Evolutionary conservation across 805 yeast species (phyloP).

Genomic region (Starmerella scarabaei): DNA sequence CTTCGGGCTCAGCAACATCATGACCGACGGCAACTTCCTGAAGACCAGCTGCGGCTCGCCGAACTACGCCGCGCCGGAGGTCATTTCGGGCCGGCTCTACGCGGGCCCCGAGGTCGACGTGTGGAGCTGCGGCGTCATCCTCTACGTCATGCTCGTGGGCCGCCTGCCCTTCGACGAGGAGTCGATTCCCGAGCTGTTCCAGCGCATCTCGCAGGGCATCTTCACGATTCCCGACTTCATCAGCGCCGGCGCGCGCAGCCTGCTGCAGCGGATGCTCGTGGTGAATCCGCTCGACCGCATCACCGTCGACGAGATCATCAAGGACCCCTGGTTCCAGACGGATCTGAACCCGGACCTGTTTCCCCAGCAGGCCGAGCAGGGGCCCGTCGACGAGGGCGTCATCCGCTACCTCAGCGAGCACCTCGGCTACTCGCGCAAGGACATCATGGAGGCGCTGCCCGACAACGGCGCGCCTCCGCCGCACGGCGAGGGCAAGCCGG

Average conservation of each 20-base stretch:
- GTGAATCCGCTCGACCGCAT: constrained; percentile 91
- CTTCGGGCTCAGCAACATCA: constrained; percentile 84
- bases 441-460: constrained; percentile 50
- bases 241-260: constrained; percentile 69
- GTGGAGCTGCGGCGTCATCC: constrained; percentile 93
- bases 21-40: constrained; percentile 94
- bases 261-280: constrained; percentile 79
- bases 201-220: constrained; percentile 84
- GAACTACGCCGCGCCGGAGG: constrained; percentile 96
- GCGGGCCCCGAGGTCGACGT: constrained; percentile 98
- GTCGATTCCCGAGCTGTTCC: constrained; percentile 84
- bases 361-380: constrained; percentile 32
- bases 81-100: constrained; percentile 81
- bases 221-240: constrained; percentile 80
- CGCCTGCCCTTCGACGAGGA: constrained; percentile 94
- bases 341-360: constrained; percentile 68
- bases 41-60: constrained; percentile 96
- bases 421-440: constrained; percentile 82
- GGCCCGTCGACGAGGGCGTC: constrained; percentile 52
- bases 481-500: too few relatives aligned
- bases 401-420: constrained; percentile 62
- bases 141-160: constrained; percentile 93
- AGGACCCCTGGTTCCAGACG: constrained; percentile 84
- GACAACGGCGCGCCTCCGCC: constrained; percentile 35
- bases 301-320: constrained; percentile 81